Evolutionary conservation across 2,329 filamentous ascomycete genomes (phyloP).

Genomic region (Clonostachys byssicola): DNA sequence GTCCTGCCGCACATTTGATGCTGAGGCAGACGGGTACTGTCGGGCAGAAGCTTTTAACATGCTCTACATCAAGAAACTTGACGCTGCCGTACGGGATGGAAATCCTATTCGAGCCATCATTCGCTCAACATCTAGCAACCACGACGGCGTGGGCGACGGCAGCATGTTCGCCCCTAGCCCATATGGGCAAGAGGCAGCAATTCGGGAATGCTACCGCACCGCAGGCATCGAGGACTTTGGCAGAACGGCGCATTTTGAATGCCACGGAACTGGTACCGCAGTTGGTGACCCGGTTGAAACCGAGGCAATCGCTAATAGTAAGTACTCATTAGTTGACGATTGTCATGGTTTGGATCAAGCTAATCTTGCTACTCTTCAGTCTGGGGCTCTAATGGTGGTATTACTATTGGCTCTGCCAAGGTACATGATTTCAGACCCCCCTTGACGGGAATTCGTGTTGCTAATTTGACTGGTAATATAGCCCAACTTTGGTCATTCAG

Average conservation of each 20-base stretch:
- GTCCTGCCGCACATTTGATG: slow-evolving; percentile 25
- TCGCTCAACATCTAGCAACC: slow-evolving; percentile 20
- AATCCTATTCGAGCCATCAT: slow-evolving; percentile 31
- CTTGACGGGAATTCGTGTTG: no score
- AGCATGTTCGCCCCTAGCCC: slow-evolving; percentile 24
- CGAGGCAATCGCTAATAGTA: slow-evolving; percentile 16
- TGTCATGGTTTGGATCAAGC: no score
- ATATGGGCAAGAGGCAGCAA: slow-evolving; percentile 27
- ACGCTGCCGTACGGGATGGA: slow-evolving; percentile 35
- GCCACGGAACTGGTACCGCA: slow-evolving; percentile 39
- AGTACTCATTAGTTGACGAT: no score
- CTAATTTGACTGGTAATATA: slow-evolving; percentile 2
- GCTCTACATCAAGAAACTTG: slow-evolving; percentile 35
- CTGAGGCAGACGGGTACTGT: slow-evolving; percentile 37
- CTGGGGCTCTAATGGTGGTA: slow-evolving; percentile 14
- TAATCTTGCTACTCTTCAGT: slow-evolving; percentile 3
- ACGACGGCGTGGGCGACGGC: slow-evolving; percentile 23
- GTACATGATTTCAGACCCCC: slow-evolving; percentile 7
- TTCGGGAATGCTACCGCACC: slow-evolving; percentile 24
- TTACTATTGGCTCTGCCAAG: slow-evolving; percentile 24
- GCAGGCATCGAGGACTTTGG: slow-evolving; percentile 17
- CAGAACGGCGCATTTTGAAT: slow-evolving; percentile 36
- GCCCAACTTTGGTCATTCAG: slow-evolving; percentile 33
- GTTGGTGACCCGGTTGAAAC: slow-evolving; percentile 37
- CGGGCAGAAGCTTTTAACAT: slow-evolving; percentile 37